phyloP scores from a whole-genome alignment of 352 stramenopile species.

The Globisporangium heterothallicum region DNA sequence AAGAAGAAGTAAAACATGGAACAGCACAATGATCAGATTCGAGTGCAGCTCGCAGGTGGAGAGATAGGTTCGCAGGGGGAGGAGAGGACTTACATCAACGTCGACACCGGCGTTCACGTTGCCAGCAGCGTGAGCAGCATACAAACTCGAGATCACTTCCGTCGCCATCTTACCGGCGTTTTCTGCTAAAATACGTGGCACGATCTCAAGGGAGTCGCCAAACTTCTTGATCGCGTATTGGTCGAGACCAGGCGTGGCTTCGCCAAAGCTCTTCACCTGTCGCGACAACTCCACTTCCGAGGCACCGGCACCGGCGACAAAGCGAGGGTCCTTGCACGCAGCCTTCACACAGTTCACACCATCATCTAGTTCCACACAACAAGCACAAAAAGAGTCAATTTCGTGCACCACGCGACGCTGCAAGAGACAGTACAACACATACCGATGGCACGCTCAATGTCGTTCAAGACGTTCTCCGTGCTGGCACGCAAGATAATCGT shows the following conservation, averaged over 20 bases:
- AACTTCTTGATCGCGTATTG: constrained; percentile 99
- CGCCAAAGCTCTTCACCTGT: constrained; percentile 92
- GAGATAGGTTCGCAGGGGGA: background rate
- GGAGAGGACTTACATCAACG: constrained; percentile 73
- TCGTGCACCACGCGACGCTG: background rate
- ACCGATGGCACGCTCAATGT: constrained; percentile 96
- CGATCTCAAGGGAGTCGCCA: constrained; percentile 96
- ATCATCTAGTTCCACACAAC: constrained; percentile 76
- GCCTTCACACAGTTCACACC: constrained; percentile 96
- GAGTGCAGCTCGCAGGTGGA: background rate
- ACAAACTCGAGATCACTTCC: constrained; percentile 92
- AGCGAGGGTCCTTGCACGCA: constrained; percentile 90
- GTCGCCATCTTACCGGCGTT: constrained; percentile 96
- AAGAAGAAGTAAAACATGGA: background rate
- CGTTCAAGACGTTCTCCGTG: constrained; percentile 97
- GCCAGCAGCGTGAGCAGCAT: constrained; percentile 92
- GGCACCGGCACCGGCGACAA: constrained; percentile 94
- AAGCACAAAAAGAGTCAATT: background rate
- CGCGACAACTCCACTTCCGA: constrained; percentile 96
- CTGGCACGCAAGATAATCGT: constrained; percentile 93
- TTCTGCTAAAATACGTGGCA: constrained; percentile 96
- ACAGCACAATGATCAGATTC: background rate
- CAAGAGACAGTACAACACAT: constrained; percentile 4
- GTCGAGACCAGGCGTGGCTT: constrained; percentile 96
- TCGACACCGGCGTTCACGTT: constrained; percentile 92